phyloP scores from a whole-genome alignment of 164 flowering plant genomes.

The Pachysandra terminalis region DNA sequence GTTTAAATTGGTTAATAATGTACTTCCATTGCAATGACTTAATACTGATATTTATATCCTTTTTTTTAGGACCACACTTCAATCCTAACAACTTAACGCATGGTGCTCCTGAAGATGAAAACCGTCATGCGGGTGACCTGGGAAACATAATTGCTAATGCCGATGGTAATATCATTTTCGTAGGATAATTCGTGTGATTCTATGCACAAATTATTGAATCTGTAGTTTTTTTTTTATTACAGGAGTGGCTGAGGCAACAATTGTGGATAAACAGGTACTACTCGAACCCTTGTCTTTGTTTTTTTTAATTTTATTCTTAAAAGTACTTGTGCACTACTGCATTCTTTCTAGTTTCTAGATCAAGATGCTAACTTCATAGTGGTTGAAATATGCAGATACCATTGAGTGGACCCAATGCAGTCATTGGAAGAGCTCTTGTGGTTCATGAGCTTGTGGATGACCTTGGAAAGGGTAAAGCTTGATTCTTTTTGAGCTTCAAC shows the following conservation, averaged over 20 bases:
- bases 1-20: slow-evolving; percentile 1
- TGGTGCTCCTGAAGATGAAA: slow-evolving; percentile 91
- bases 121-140: slow-evolving; percentile 99
- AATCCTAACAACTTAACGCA: slow-evolving; percentile 81
- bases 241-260: slow-evolving; percentile 96
- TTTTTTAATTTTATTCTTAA: background rate
- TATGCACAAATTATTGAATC: slow-evolving; percentile 3
- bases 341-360: background rate
- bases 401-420: slow-evolving; percentile 70
- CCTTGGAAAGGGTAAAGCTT: slow-evolving; percentile 85
- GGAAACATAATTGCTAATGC: slow-evolving; percentile 96
- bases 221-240: slow-evolving; percentile 11
- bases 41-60: background rate
- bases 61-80: slow-evolving; percentile 73
- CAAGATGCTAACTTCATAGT: background rate
- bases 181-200: background rate
- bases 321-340: background rate
- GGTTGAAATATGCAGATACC: slow-evolving; percentile 62
- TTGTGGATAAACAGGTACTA: slow-evolving; percentile 78
- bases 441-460: slow-evolving; percentile 98
- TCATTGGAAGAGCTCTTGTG: slow-evolving; percentile 87
- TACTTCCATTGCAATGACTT: background rate
- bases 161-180: slow-evolving; percentile 48
- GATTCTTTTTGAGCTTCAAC: slow-evolving; percentile 3
- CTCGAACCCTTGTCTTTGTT: background rate